Evolutionary conservation across 2,329 filamentous ascomycete genomes (phyloP), one percentile per base, ranked within the genome.

Genomic region (Aaosphaeria pasadenensis): DNA sequence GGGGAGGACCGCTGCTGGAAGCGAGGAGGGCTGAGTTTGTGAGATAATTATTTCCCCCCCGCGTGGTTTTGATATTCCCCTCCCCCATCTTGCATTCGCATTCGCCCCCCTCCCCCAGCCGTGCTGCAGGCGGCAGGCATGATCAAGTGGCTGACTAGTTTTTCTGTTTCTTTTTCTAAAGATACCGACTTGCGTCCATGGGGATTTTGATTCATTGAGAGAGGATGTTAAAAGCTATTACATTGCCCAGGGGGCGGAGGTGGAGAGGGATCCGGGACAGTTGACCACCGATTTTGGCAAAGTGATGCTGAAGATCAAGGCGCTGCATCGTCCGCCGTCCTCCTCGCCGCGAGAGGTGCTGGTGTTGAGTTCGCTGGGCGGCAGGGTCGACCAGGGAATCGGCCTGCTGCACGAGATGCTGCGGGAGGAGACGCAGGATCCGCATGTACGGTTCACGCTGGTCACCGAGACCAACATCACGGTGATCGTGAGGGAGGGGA

Each of bases 261-360:
- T 97, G 45, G 78, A 89, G 54, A 75, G 84, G 58, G 84, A 92
- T 54, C 67, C 77, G n/a, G 89, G 95, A 64, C 89, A 97, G 70
- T 82, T 95, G 58, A 87, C 86, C 17, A 96, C 94, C 30, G 94
- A 99, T 69, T 96, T 97, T 59, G 85, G 82, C 59, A 99, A 99
- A 56, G 70, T 66, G n/a, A 75, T 89, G 84, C 59, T 81, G 87
- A 57, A 77, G 70, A 55, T 86, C 79, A 57, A 56, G 6, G 57
- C 59, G 5, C 51, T 71, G 78, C 17, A 24, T 24, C 84, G 53
- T 17, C 2, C 13, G 24, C 44, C 52, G 28, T 53, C 51, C 31
- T 44, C 49, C 11, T 46, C 46, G 11, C 50, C 47, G 11, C 79
- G 79, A 42, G 55, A 92, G 61, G 84, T 96, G n/a, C 77, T 96